A percentile compares a stretch with the other conserved stretches of the same genome.
Conservation (phyloP, 2,329 filamentous ascomycete species). For the Ascocoryne sarcoides region DNA sequence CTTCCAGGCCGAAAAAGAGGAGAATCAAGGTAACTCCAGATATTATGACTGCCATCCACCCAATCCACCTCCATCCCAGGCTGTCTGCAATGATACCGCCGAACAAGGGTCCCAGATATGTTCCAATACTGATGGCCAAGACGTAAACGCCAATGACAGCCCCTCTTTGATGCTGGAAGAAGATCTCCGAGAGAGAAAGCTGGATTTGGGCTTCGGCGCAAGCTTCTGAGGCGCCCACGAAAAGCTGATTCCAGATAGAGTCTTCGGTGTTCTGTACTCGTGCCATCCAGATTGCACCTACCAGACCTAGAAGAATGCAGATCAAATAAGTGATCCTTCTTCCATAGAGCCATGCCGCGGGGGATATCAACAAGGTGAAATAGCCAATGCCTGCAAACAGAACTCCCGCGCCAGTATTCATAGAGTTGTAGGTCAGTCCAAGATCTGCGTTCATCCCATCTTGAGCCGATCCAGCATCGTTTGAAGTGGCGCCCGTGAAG, state of each 20-base stretch:
- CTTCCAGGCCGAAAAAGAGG: slow-evolving; percentile 43
- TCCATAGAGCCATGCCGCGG: slow-evolving; percentile 45
- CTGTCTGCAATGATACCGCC: slow-evolving; percentile 41
- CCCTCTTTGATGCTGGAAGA: slow-evolving; percentile 49
- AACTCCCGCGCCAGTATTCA: slow-evolving; percentile 49
- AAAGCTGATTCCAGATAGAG: slow-evolving; percentile 46
- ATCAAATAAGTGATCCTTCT: slow-evolving; percentile 46
- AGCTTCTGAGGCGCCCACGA: slow-evolving; percentile 48
- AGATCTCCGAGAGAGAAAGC: slow-evolving; percentile 47
- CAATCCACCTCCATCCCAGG: slow-evolving; percentile 47
- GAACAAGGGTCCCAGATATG: slow-evolving; percentile 45
- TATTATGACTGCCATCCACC: slow-evolving; percentile 41
- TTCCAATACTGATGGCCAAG: slow-evolving; percentile 45
- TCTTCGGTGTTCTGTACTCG: slow-evolving; percentile 34
- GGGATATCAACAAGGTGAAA: slow-evolving; percentile 44
- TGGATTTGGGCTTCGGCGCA: slow-evolving; percentile 48
- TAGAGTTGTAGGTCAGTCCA: slow-evolving; percentile 41
- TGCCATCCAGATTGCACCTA: slow-evolving; percentile 47
- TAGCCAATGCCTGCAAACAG: slow-evolving; percentile 48
- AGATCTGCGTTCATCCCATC: slow-evolving; percentile 41
- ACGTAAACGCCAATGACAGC: slow-evolving; percentile 46
- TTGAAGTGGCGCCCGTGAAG: slow-evolving; percentile 46
- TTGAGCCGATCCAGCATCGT: slow-evolving; percentile 44
- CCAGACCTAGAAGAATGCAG: slow-evolving; percentile 39
- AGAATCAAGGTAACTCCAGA: slow-evolving; percentile 38